Evolutionary conservation across 345 rosid species (phyloP).

Genomic region (Boechera stricta): DNA sequence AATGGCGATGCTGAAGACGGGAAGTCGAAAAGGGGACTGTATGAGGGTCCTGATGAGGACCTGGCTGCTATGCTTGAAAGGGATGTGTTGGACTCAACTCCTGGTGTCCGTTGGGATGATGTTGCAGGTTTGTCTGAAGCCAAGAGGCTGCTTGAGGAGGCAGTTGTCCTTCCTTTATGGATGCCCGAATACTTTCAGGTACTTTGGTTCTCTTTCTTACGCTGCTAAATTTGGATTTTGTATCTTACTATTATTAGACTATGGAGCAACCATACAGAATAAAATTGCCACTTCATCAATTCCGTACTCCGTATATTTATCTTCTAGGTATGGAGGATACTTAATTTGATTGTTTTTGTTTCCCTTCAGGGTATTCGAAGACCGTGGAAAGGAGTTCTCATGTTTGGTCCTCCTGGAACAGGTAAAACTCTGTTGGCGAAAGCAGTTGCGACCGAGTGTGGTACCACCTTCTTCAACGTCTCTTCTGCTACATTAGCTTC

Average conservation of each 20-base stretch:
- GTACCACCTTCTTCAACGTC: conserved; percentile 95
- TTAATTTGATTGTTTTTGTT: conserved; percentile 9
- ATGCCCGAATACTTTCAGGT: conserved; percentile 99
- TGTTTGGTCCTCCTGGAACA: conserved; percentile 99
- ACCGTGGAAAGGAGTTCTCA: conserved; percentile 99
- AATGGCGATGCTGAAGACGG: conserved; percentile 96
- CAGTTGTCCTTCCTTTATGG: conserved; percentile 99
- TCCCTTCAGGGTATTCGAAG: conserved; percentile 89
- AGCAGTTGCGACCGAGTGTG: conserved; percentile 98
- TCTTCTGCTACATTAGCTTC: conserved; percentile 98
- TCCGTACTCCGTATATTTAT: not conserved
- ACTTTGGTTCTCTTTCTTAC: conserved; percentile 23
- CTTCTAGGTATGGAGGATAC: not conserved
- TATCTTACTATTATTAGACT: conserved; percentile 11
- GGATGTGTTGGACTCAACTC: conserved; percentile 96
- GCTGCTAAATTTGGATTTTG: conserved; percentile 2
- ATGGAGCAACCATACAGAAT: conserved; percentile 13
- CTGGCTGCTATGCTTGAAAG: conserved; percentile 99
- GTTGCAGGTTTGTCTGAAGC: conserved; percentile 99
- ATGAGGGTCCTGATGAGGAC: conserved; percentile 98
- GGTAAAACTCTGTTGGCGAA: conserved; percentile 95
- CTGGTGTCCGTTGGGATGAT: conserved; percentile 99
- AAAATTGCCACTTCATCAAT: conserved; percentile 14
- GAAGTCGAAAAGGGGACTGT: conserved; percentile 75
- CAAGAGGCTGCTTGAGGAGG: conserved; percentile 97